Evolutionary conservation across 306 rosid genomes (phyloP).

Genomic region (Citrullus mucosospermus): DNA sequence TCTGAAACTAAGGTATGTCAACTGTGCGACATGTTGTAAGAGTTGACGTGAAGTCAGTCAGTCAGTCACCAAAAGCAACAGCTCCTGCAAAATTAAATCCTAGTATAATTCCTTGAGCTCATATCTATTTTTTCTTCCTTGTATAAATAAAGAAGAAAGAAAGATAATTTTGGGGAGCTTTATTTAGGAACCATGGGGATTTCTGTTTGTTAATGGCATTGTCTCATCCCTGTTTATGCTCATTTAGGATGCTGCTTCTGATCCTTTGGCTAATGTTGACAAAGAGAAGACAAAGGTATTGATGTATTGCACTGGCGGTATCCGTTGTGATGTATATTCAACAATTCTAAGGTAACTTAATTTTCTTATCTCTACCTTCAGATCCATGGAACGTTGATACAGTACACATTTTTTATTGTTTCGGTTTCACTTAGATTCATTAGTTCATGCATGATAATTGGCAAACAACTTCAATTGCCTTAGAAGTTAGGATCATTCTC

Average conservation of each 20-base stretch:
- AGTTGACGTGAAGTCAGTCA: background rate
- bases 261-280: constrained; percentile 64
- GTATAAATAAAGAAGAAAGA: background rate
- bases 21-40: constrained; percentile 1
- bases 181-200: background rate
- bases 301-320: constrained; percentile 98
- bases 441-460: background rate
- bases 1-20: constrained; percentile 52
- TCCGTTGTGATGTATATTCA: constrained; percentile 82
- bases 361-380: background rate
- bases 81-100: background rate
- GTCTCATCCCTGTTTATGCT: background rate
- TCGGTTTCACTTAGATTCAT: background rate
- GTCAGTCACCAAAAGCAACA: background rate
- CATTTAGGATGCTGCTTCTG: constrained; percentile 56
- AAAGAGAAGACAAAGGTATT: constrained; percentile 51
- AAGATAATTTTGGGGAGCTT: background rate
- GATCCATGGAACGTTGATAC: background rate
- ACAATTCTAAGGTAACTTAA: constrained; percentile 58
- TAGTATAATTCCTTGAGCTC: background rate
- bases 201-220: background rate
- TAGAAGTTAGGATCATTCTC: background rate
- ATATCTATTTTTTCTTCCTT: background rate
- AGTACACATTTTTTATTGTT: background rate
- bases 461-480: background rate